These are phyloP conservation scores for Tranzscheliella williamsii DNA, from an alignment of 1,284 basidiomycete genomes.

Conservation along the genomic window DNA sequence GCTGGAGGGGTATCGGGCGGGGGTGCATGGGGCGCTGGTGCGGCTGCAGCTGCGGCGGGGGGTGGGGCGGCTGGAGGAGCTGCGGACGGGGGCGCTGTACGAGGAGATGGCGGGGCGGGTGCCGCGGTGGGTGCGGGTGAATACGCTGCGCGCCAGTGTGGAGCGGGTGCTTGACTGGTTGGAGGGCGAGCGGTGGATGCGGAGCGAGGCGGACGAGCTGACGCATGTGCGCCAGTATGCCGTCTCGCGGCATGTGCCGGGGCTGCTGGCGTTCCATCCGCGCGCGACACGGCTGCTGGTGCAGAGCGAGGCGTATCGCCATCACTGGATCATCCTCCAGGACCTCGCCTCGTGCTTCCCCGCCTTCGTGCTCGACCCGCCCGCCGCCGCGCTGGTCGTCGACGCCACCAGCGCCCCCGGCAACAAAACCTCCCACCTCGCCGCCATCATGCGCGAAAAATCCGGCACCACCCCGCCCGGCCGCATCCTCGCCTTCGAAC, in stretches of 20 bases:
- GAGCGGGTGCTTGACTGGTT: conserved; percentile 68
- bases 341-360: conserved; percentile 98
- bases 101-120: conserved; percentile 39
- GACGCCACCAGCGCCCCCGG: conserved; percentile 97
- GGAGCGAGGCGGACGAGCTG: conserved; percentile 5
- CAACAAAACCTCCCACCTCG: conserved; percentile 94
- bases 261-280: conserved; percentile 78
- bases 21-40: conserved; percentile 81
- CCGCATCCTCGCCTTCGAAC: conserved; percentile 47
- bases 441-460: conserved; percentile 67
- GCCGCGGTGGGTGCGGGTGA: conserved; percentile 56
- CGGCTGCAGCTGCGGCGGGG: conserved; percentile 72
- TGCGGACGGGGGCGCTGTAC: conserved; percentile 42
- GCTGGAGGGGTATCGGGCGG: conserved; percentile 74
- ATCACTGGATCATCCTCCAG: conserved; percentile 86
- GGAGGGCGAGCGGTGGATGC: conserved; percentile 59
- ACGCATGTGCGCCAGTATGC: conserved; percentile 52
- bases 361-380: conserved; percentile 68
- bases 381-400: conserved; percentile 66
- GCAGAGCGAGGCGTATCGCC: conserved; percentile 65
- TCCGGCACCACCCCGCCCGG: neutral
- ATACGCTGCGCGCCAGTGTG: conserved; percentile 18
- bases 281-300: conserved; percentile 47
- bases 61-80: conserved; percentile 36
- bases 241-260: conserved; percentile 69